Evolutionary conservation across 106 monocot species (phyloP).

Genomic region (Phalaenopsis equestris): DNA sequence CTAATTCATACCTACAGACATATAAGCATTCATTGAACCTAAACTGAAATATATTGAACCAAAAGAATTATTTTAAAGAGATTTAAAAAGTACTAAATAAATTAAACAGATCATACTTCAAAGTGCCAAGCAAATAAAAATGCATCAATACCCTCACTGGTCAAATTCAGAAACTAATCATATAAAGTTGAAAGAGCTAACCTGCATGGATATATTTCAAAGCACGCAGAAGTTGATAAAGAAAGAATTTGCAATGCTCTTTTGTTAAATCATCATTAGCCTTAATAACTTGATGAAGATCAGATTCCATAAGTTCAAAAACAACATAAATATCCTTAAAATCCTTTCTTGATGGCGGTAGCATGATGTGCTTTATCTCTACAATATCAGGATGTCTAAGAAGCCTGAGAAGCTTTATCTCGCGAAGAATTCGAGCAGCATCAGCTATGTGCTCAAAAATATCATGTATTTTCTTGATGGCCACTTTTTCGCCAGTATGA

Average conservation of each 20-base stretch:
- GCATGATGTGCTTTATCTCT: conserved; percentile 54
- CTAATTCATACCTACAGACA: too few species aligned
- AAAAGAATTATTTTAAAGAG: too few species aligned
- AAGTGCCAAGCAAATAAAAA: too few species aligned
- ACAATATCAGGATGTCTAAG: conserved; percentile 55
- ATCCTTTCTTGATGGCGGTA: conserved; percentile 50
- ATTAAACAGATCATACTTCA: too few species aligned
- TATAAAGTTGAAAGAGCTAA: neutral
- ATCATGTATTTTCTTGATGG: conserved; percentile 59
- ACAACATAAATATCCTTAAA: conserved; percentile 40
- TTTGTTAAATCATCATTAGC: conserved; percentile 54
- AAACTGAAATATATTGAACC: too few species aligned
- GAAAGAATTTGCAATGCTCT: conserved; percentile 50
- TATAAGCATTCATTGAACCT: too few species aligned
- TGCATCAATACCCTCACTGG: too few species aligned
- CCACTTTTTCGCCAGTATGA: conserved; percentile 46
- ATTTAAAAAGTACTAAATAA: too few species aligned
- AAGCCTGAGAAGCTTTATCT: conserved; percentile 51
- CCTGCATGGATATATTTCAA: conserved; percentile 54
- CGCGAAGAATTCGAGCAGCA: conserved; percentile 47
- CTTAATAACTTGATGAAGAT: conserved; percentile 55
- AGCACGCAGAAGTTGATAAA: conserved; percentile 49
- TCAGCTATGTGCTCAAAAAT: conserved; percentile 52
- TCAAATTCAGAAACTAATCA: neutral
- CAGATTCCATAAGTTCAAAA: conserved; percentile 55